Base-by-base conservation (phyloP, 345 rosid genomes). In the Populus simonii region DNA sequence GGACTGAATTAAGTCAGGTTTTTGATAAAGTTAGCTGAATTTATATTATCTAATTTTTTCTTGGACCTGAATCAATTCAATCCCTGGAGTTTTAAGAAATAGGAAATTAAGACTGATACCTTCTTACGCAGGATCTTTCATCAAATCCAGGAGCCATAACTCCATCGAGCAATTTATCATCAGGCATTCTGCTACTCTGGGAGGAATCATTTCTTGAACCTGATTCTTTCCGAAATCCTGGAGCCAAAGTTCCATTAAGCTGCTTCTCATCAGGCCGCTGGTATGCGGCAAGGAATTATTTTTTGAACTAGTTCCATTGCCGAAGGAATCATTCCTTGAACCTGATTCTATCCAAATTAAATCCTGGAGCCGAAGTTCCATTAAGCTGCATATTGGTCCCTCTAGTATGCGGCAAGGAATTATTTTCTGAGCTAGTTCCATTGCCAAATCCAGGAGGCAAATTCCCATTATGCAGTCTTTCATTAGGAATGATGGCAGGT, bases 71-170 rank as follows among this genome's bases (percentile, higher is more conserved):
- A 29, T 29, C 2, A 29, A 29, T 2, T 29, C 31, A 29, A 29
- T 29, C 31, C 3, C 31, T 0, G 1, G 31, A 51, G 16, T 47
- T 55, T 59, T 71, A 16, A 76, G 79, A 36, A 65, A 80, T 2
- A 49, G 23, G n/a, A 13, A 2, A 47, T 29, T 29, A 29, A 29
- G 75, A 75, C 18, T 71, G 71, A 8, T 62, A 36, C 75, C 83
- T 80, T 61, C 83, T 80, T 35, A 65, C 36, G 69, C 79, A 80
- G 20, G 83, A 80, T 6, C 68, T n/a, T 45, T 61, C 78, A 79
- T 69, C 82, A 79, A 68, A 68, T 61, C 55, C 74, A 45, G 65
- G 45, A 61, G 74, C 31, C 25, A 68, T n/a, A 38, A 79, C 62
- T 68, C 74, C 82, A 69, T 29, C 45, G 1, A 57, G 47, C 13